Base-by-base conservation (phyloP, 1,284 basidiomycete species). In the Grifola frondosa region DNA sequence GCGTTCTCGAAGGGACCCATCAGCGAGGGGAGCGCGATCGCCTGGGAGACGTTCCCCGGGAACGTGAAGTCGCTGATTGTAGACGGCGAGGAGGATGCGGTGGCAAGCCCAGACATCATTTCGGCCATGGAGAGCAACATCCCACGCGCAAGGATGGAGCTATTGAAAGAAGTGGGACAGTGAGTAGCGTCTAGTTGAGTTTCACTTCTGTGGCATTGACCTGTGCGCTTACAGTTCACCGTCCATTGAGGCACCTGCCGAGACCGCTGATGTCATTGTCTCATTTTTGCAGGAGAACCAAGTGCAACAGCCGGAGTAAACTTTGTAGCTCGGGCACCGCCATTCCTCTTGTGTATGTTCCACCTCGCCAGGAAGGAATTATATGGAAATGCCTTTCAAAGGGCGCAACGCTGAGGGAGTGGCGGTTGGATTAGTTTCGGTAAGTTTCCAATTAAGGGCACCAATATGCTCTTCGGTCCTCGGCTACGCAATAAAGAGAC, bases 31-130 rank as follows among this genome's bases (percentile, higher is more conserved):
- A 34, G 20, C 20, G 13, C 12, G 25, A 24, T 49, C 11, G 35
- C 42, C 16, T 49, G 47, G 40, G 41, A 30, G 22, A 36, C 34
- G 13, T 30, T 47, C 8, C 50, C 39, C 31, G 7, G 30, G 13
- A 23, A n/a, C n/a, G 16, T 29, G 41, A 46, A 30, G 41, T 30
- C 37, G 26, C 22, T 49, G 22, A 21, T 25, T 8, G 30, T 52
- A 26, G 13, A 15, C 13, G 47, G 47, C 7, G 36, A 44, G 13
- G 44, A 49, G 33, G 40, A 52, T 28, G 13, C 37, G 22, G 15
- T 49, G 13, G 40, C 43, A 7, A 17, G 19, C 2, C 13, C 17
- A 23, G 24, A 25, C 30, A 20, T 23, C 6, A 22, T 43, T 8
- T 19, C 29, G 4, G 21, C 22, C 7, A 23, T 49, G 16, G 13